Evolutionary conservation across 805 yeast species (phyloP).

Genomic region (Candida odintsovae): DNA sequence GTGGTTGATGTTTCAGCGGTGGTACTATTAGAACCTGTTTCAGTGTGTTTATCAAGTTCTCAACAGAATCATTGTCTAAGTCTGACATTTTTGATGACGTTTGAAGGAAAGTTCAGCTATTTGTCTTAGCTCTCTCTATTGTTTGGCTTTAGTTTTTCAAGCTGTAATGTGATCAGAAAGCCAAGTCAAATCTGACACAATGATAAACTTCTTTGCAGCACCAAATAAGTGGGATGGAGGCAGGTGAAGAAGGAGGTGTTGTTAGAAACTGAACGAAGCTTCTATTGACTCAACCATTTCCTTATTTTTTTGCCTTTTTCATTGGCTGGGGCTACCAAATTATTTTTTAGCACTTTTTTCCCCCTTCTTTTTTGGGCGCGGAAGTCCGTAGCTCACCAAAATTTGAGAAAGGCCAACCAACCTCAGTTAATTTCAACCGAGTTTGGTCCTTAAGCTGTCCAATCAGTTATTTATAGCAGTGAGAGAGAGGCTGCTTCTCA

Average conservation of each 20-base stretch:
- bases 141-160: background rate
- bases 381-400: too few species aligned
- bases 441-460: too few species aligned
- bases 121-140: too few species aligned
- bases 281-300: background rate
- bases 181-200: background rate
- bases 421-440: too few species aligned
- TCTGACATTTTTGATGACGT: background rate
- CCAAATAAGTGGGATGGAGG: background rate
- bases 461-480: too few species aligned
- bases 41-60: slow-evolving; percentile 7
- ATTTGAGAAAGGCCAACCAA: too few species aligned
- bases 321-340: background rate
- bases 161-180: background rate
- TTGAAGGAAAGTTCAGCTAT: background rate
- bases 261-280: background rate
- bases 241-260: background rate
- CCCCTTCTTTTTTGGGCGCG: too few species aligned
- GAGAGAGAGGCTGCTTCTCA: too few species aligned
- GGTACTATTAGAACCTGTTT: slow-evolving; percentile 13
- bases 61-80: background rate
- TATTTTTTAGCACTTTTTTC: too few species aligned
- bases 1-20: slow-evolving; percentile 20
- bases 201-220: background rate
- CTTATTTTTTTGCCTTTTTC: too few species aligned